A percentile compares a stretch with the other conserved stretches of the same genome.
phyloP scores from a whole-genome alignment of 306 rosid genomes.

The Quercus alba region DNA sequence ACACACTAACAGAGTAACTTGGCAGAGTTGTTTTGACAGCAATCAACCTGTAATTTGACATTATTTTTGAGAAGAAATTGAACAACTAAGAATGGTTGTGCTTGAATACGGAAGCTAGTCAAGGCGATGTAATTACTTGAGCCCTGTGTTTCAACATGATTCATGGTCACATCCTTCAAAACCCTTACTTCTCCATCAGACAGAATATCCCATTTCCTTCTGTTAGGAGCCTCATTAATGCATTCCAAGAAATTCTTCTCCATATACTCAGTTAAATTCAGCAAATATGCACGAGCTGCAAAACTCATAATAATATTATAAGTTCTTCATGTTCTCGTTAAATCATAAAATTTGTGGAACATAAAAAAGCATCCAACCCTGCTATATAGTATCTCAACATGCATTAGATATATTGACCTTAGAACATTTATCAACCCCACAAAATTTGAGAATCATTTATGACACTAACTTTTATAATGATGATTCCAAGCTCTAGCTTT shows the following conservation, averaged over 20 bases:
- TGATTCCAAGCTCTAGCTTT: not conserved
- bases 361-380: not conserved
- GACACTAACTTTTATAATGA: not conserved
- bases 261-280: slow-evolving; percentile 1
- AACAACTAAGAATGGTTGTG: slow-evolving; percentile 5
- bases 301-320: not conserved
- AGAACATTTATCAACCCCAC: not conserved
- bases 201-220: slow-evolving; percentile 14
- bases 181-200: slow-evolving; percentile 15
- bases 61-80: not conserved
- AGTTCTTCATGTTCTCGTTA: not conserved
- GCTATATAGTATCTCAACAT: not conserved
- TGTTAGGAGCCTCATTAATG: slow-evolving; percentile 8
- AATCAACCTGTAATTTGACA: slow-evolving; percentile 7
- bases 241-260: not conserved
- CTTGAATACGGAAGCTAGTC: slow-evolving; percentile 6
- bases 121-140: slow-evolving; percentile 12
- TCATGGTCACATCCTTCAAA: slow-evolving; percentile 3
- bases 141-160: not conserved
- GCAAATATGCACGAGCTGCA: not conserved
- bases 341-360: not conserved
- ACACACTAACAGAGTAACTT: not conserved
- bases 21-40: not conserved
- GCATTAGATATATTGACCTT: not conserved
- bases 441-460: not conserved